Evolutionary conservation across 2,329 filamentous ascomycete species (phyloP), one percentile per base, ranked within the genome.

Genomic region (Exophiala sp.): DNA sequence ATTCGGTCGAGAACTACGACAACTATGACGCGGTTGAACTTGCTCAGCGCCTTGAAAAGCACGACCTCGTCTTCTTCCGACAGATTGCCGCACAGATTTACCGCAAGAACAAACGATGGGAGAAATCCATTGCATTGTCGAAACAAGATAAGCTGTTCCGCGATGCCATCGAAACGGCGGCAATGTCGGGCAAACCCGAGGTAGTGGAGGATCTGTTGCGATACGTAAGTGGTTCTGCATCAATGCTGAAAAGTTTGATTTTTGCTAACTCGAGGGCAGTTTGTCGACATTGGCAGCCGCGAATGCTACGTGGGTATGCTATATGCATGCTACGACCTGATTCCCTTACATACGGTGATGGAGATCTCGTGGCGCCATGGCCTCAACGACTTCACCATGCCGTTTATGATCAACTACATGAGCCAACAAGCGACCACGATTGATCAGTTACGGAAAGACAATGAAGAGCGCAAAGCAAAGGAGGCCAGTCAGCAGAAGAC

Each of bases 251-350:
- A n/a, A 23, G n/a, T 7, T 18, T 9, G 24, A 41, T 24, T 11
- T 14, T 11, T 41, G 52, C 69, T 75, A 65, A 75, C 56, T 16
- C 30, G 16, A 10, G 48, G 41, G 1, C 66, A 97, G 91, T 98
- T 98, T 63, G 93, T 98, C 64, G 93, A 98, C 66, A 96, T 98
- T 71, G 93, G 94, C 63, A 95, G 91, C 76, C 89, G 91, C 56
- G 93, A 98, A 70, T 98, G 93, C 79, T 98, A 95, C 67, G 93
- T 96, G n/a, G 94, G 90, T 66, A 98, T 98, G 90, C 80, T 98
- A 42, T 98, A 98, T 66, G 85, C 94, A 45, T 98, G 93, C 78
- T 95, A 98, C 71, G 93, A 97, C 52, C 85, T 98, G 55, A 90
- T 98, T 61, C 88, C 88, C 14, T 85, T 94, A 2, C 89, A 97